A percentile compares a stretch with the other conserved stretches of the same genome.
These are phyloP conservation scores for Suhomyces wounanorum DNA, from an alignment of 1,139 yeast genomes.

Conservation along the genomic window DNA sequence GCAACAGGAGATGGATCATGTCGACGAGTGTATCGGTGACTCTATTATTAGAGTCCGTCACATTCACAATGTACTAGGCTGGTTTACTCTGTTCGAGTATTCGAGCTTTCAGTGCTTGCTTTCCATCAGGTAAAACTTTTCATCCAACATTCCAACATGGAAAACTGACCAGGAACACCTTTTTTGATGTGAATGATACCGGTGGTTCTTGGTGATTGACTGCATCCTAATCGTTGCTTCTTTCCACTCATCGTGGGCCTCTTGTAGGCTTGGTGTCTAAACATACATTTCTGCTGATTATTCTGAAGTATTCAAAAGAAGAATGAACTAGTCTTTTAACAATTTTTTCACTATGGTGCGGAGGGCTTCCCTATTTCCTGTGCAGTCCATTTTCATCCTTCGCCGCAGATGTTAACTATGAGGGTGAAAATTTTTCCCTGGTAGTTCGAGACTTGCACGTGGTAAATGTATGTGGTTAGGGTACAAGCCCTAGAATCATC, in stretches of 20 bases:
- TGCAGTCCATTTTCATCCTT: slow-evolving; percentile 8
- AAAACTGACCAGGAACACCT: neutral
- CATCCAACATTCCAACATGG: neutral
- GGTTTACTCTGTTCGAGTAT: too few relatives aligned
- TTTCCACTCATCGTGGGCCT: neutral
- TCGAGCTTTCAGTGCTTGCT: neutral
- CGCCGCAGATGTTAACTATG: slow-evolving; percentile 1
- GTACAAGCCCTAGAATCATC: slow-evolving; percentile 2
- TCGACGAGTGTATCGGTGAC: too few relatives aligned
- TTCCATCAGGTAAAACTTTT: neutral
- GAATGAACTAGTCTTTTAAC: slow-evolving; percentile 11
- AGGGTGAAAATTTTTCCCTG: slow-evolving; percentile 7
- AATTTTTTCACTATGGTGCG: slow-evolving; percentile 12
- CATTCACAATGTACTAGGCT: too few relatives aligned
- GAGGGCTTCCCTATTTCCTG: slow-evolving; percentile 5
- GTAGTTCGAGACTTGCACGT: neutral
- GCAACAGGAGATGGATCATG: too few relatives aligned
- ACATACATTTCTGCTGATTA: slow-evolving; percentile 22
- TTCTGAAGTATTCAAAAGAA: slow-evolving; percentile 16
- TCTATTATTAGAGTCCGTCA: too few relatives aligned
- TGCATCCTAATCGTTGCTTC: neutral
- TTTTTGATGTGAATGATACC: neutral
- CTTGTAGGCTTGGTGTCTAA: slow-evolving; percentile 4
- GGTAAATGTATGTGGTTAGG: too few relatives aligned
- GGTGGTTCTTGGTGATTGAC: neutral